phyloP scores from a whole-genome alignment of 805 yeast genomes.

The Candida takata region DNA sequence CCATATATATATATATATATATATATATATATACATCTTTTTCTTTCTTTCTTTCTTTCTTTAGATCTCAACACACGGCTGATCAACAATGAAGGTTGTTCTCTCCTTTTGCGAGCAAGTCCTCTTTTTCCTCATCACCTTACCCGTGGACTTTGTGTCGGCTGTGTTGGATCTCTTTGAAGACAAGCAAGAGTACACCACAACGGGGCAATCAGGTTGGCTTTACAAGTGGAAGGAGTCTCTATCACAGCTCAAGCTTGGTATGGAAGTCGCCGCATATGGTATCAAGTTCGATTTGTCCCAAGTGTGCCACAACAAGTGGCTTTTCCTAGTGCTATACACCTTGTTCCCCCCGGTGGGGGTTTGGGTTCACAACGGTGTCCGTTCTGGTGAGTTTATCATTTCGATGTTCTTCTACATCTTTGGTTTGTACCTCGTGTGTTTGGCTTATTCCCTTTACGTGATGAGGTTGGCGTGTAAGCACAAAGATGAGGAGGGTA shows the following conservation, averaged over 20 bases:
- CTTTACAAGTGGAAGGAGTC: not conserved
- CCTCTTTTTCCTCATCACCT: not conserved
- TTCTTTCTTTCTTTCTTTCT: too few relatives aligned
- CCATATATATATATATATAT: too few relatives aligned
- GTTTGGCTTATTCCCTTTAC: not conserved
- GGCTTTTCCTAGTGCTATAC: not conserved
- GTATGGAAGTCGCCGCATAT: not conserved
- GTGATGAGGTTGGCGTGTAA: not conserved
- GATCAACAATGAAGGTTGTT: not conserved
- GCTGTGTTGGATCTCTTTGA: constrained; percentile 2
- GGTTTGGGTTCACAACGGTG: not conserved
- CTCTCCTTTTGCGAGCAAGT: not conserved
- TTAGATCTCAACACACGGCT: too few relatives aligned
- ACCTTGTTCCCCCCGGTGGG: not conserved
- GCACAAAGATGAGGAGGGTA: too few relatives aligned
- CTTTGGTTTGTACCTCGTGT: not conserved
- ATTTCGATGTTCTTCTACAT: not conserved
- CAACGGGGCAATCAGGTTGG: not conserved
- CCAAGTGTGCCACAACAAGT: not conserved
- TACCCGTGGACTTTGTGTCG: not conserved
- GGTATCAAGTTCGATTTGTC: not conserved
- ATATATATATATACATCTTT: too few relatives aligned
- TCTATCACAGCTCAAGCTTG: not conserved
- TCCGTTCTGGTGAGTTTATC: not conserved
- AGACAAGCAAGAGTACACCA: constrained; percentile 1